Evolutionary conservation across 1,284 basidiomycete genomes (phyloP), one percentile per base, ranked within the genome.

Genomic region (Xerocomus minutiporus): DNA sequence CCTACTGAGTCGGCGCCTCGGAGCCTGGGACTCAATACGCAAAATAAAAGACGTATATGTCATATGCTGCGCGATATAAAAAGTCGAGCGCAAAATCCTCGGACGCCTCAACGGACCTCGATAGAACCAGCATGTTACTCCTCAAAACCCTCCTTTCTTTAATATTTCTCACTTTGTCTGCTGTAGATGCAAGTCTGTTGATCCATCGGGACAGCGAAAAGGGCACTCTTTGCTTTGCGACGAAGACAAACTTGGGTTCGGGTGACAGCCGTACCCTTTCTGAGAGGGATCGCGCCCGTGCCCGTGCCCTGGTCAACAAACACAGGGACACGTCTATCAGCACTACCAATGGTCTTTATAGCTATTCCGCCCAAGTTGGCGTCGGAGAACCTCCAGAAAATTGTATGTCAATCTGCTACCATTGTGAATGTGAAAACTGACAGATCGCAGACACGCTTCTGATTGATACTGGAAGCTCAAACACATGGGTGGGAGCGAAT

Each of bases 301-400:
- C 44, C 6, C 49, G 51, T 17, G 45, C 46, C 8, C 31, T 64
- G 46, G 40, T 34, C 1, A 29, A 31, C 8, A 58, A 57, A 39
- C 57, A 57, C 17, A 20, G 4, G 23, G 8, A 8, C 5, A 5
- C 15, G 1, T 49, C 50, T 13, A 5, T 63, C n/a, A 12, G 4
- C 12, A 15, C 53, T 26, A 2, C 36, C 4, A 69, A 67, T 12
- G 11, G 5, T 7, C 40, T 0, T 29, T 66, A 72, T 17, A 59
- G 58, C 34, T 77, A 74, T 59, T 61, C 59, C 2, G 65, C 69
- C 8, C 53, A 66, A 2, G 69, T 75, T 44, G 75, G 76, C 34
- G 67, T 81, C 17, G 79, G 78, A 12, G 65, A 45, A 45, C 77
- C 78, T 8, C 57, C 76, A 1, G 74, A 72, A 1, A 32, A 68